Evolutionary conservation across 2,329 filamentous ascomycete species (phyloP).

Genomic region (Rhynchosporium secalis): DNA sequence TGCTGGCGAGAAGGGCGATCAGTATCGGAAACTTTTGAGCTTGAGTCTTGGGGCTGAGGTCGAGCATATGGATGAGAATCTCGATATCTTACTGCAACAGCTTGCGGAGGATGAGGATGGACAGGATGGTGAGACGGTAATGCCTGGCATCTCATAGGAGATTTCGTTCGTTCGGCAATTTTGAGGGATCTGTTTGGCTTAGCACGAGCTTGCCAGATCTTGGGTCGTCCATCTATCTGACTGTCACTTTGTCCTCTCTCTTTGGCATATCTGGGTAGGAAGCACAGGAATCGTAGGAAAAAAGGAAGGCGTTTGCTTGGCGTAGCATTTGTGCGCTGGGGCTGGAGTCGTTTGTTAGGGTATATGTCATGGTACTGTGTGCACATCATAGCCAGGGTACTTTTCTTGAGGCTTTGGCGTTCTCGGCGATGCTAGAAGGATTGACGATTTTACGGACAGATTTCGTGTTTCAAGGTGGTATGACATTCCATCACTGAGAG

Average conservation of each 20-base stretch:
- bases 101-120: conserved; percentile 30
- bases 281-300: neutral
- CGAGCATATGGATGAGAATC: conserved; percentile 46
- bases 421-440: neutral
- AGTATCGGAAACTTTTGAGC: conserved; percentile 54
- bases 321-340: neutral
- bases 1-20: conserved; percentile 70
- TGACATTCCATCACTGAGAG: neutral
- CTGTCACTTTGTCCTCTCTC: neutral
- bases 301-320: conserved; percentile 1
- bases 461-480: neutral
- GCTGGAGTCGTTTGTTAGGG: neutral
- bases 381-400: neutral
- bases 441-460: conserved; percentile 1
- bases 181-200: neutral
- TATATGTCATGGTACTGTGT: neutral
- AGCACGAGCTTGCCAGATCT: neutral
- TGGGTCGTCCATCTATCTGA: conserved; percentile 6
- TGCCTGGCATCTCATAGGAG: conserved; percentile 9
- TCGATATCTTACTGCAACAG: conserved; percentile 34
- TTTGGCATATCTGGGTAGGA: conserved; percentile 3
- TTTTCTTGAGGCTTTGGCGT: conserved; percentile 3
- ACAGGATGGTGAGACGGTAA: conserved; percentile 17
- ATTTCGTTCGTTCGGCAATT: neutral
- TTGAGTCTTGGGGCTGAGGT: conserved; percentile 44